Evolutionary conservation across 148 eudicot species (phyloP).

Genomic region (Heliosperma pusillum): DNA sequence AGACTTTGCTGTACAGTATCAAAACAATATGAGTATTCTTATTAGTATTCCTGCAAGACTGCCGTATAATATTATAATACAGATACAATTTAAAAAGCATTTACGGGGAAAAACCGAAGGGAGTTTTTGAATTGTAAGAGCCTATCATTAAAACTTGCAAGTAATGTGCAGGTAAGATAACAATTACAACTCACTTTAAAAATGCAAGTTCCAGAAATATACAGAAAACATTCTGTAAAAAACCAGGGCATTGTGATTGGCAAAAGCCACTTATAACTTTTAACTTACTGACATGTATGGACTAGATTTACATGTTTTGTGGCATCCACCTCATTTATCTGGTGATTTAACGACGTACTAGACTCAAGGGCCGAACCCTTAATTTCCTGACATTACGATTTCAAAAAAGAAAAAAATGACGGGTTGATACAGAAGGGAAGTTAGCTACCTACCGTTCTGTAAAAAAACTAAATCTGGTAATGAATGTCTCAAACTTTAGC

Average conservation of each 20-base stretch:
- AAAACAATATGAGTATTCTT: constrained; percentile 8
- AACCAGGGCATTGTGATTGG: background rate
- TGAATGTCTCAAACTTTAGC: too few species aligned
- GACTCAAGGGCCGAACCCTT: too few species aligned
- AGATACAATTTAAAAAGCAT: constrained; percentile 4
- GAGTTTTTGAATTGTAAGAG: background rate
- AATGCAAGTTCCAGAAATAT: background rate
- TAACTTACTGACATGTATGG: too few species aligned
- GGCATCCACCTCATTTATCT: too few species aligned
- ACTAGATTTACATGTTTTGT: too few species aligned
- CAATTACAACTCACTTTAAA: background rate
- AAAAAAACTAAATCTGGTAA: too few species aligned
- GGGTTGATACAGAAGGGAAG: too few species aligned
- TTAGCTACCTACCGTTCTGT: too few species aligned
- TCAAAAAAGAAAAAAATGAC: too few species aligned
- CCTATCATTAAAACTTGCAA: background rate
- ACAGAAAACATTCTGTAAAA: background rate
- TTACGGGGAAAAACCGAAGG: background rate
- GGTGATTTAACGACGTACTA: too few species aligned
- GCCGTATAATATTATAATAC: background rate
- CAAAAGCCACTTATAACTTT: too few species aligned
- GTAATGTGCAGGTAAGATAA: background rate
- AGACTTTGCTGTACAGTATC: constrained; percentile 68
- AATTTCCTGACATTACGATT: too few species aligned
- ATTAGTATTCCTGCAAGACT: constrained; percentile 20